A percentile compares a stretch with the other conserved stretches of the same genome.
Conservation (phyloP, 2,329 filamentous ascomycete species). For the Verticillium isaacii region DNA sequence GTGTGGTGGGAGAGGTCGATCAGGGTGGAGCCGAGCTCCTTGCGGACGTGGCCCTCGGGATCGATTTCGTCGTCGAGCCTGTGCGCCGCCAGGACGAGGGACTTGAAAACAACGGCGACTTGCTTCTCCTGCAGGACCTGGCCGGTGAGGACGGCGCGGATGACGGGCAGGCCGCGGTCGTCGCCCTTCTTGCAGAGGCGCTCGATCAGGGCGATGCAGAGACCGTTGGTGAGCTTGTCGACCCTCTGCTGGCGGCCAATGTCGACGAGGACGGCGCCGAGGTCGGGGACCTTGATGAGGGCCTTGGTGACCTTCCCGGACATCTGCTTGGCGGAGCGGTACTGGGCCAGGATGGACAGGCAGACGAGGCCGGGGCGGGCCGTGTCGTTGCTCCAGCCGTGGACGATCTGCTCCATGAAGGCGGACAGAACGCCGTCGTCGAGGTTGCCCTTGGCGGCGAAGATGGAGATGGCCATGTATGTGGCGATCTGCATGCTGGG, state of each 20-base stretch:
- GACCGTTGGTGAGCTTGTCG: slow-evolving; percentile 66
- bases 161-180: slow-evolving; percentile 48
- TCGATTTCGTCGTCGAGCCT: slow-evolving; percentile 52
- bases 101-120: slow-evolving; percentile 59
- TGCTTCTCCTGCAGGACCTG: slow-evolving; percentile 60
- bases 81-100: slow-evolving; percentile 56
- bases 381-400: slow-evolving; percentile 72
- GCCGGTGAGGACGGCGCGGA: slow-evolving; percentile 57
- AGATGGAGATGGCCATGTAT: slow-evolving; percentile 85
- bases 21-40: slow-evolving; percentile 61
- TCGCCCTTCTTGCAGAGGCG: slow-evolving; percentile 57
- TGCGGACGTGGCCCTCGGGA: slow-evolving; percentile 50
- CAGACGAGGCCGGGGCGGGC: slow-evolving; percentile 71
- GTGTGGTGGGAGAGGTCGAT: slow-evolving; percentile 59
- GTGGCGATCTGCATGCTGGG: slow-evolving; percentile 79
- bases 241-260: slow-evolving; percentile 62
- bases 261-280: slow-evolving; percentile 55
- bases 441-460: slow-evolving; percentile 77
- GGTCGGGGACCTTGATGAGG: slow-evolving; percentile 57
- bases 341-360: slow-evolving; percentile 75
- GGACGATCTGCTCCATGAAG: slow-evolving; percentile 83
- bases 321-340: slow-evolving; percentile 65
- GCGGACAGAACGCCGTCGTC: slow-evolving; percentile 76
- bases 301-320: slow-evolving; percentile 66
- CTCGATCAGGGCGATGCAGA: slow-evolving; percentile 63